Conservation (phyloP, 1,139 yeast genomes). For the Hansenula lynferdii region DNA sequence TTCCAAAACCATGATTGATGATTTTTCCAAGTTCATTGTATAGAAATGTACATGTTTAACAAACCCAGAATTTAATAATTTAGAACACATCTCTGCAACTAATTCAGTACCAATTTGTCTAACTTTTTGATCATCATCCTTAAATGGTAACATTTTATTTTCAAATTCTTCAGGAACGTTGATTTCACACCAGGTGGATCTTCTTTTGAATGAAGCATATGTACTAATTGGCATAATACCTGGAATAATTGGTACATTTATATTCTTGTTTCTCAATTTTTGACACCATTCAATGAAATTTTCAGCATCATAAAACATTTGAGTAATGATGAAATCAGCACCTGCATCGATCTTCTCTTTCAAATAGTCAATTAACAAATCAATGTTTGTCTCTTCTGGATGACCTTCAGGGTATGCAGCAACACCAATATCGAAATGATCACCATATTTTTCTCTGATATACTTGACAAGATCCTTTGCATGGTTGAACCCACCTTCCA, state of each 20-base stretch:
- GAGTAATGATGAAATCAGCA: conserved; percentile 89
- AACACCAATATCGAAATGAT: conserved; percentile 67
- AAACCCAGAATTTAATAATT: conserved; percentile 63
- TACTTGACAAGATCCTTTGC: conserved; percentile 62
- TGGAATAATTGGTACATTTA: conserved; percentile 85
- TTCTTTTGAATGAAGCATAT: conserved; percentile 83
- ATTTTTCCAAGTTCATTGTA: conserved; percentile 92
- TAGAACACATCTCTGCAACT: conserved; percentile 78
- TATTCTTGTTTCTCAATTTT: conserved; percentile 66
- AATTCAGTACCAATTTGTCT: conserved; percentile 83
- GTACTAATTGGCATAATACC: conserved; percentile 99
- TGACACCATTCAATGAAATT: conserved; percentile 80
- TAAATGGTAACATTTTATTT: conserved; percentile 71
- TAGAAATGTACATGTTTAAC: conserved; percentile 90
- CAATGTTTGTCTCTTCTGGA: conserved; percentile 71
- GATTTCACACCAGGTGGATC: conserved; percentile 93
- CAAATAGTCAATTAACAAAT: conserved; percentile 54
- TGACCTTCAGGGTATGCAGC: conserved; percentile 79
- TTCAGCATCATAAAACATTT: conserved; percentile 88
- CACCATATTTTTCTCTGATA: conserved; percentile 51
- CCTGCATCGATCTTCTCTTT: conserved; percentile 92
- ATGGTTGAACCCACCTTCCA: conserved; percentile 65
- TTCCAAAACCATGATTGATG: conserved; percentile 86
- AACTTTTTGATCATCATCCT: conserved; percentile 86
- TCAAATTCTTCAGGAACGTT: conserved; percentile 71